These are phyloP conservation scores for Geotrichum phurueaensis DNA, from an alignment of 1,139 yeast genomes.

Conservation along the genomic window DNA sequence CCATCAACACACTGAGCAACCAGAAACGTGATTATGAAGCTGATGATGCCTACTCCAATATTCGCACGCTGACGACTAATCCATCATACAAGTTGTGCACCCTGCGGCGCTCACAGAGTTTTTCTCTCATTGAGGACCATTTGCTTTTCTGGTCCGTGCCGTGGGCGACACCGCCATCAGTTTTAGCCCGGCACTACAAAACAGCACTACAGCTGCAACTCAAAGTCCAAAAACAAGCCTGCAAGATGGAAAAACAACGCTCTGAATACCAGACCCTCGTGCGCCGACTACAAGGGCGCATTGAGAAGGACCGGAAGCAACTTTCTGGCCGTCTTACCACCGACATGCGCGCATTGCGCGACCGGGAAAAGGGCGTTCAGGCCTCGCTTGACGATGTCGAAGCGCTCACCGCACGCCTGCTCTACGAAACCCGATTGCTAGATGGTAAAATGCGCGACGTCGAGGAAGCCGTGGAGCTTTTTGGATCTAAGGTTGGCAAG, in stretches of 20 bases:
- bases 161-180: conserved; percentile 9
- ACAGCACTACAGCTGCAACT: conserved; percentile 11
- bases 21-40: neutral
- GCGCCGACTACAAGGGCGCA: conserved; percentile 30
- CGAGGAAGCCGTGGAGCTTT: conserved; percentile 59
- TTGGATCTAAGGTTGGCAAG: conserved; percentile 41
- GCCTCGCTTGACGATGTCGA: conserved; percentile 57
- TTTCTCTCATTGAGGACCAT: conserved; percentile 12
- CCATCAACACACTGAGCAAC: neutral
- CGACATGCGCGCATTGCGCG: conserved; percentile 37
- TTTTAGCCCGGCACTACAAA: conserved; percentile 7
- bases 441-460: conserved; percentile 72
- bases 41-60: neutral
- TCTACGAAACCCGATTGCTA: conserved; percentile 72
- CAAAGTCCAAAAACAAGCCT: conserved; percentile 4
- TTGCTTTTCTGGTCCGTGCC: conserved; percentile 9
- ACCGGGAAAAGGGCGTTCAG: conserved; percentile 37
- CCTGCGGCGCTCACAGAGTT: conserved; percentile 15
- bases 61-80: conserved; percentile 2
- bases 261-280: conserved; percentile 6
- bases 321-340: conserved; percentile 30
- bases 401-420: conserved; percentile 66
- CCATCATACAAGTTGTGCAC: conserved; percentile 11
- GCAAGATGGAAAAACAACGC: conserved; percentile 5
- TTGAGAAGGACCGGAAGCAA: conserved; percentile 31